Conservation (phyloP, 2,329 filamentous ascomycete species). For the Ceratocystis harringtonii region DNA sequence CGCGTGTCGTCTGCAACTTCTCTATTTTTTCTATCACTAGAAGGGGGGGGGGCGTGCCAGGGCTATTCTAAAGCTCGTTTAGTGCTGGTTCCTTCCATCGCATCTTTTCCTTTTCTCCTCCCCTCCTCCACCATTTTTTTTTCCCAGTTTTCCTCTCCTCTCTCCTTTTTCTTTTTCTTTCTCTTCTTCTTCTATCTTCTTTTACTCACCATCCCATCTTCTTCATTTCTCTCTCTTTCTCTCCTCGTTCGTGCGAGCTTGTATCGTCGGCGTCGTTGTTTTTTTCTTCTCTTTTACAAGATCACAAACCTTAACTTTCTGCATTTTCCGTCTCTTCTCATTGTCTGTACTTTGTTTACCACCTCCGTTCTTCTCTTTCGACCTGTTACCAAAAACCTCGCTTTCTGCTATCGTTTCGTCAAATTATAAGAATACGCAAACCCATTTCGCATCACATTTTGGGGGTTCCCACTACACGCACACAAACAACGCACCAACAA, state of each 20-base stretch:
- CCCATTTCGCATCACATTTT: constrained; percentile 1
- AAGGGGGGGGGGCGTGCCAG: not conserved
- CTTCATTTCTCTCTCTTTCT: constrained; percentile 23
- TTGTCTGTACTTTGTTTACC: constrained; percentile 18
- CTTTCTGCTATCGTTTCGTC: constrained; percentile 11
- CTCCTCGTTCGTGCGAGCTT: constrained; percentile 22
- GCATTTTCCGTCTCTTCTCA: constrained; percentile 17
- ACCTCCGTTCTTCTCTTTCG: constrained; percentile 17
- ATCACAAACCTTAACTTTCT: constrained; percentile 18
- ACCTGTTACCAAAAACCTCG: constrained; percentile 3
- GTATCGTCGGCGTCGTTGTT: constrained; percentile 23
- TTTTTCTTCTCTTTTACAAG: constrained; percentile 21
- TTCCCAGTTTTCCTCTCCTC: constrained; percentile 20
- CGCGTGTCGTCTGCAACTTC: constrained; percentile 5
- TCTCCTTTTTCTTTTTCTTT: constrained; percentile 23
- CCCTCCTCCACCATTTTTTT: constrained; percentile 22
- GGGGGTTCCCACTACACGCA: constrained; percentile 4
- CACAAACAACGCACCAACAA: constrained; percentile 7
- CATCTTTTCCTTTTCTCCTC: constrained; percentile 19
- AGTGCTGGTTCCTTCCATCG: constrained; percentile 5
- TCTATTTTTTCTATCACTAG: constrained; percentile 2
- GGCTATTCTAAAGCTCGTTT: not conserved
- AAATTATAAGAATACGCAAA: constrained; percentile 10
- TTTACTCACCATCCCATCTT: constrained; percentile 23
- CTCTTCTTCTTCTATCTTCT: constrained; percentile 23